Evolutionary conservation across 2,329 filamentous ascomycete species (phyloP).

Genomic region (Sporothrix pseudoabietina): DNA sequence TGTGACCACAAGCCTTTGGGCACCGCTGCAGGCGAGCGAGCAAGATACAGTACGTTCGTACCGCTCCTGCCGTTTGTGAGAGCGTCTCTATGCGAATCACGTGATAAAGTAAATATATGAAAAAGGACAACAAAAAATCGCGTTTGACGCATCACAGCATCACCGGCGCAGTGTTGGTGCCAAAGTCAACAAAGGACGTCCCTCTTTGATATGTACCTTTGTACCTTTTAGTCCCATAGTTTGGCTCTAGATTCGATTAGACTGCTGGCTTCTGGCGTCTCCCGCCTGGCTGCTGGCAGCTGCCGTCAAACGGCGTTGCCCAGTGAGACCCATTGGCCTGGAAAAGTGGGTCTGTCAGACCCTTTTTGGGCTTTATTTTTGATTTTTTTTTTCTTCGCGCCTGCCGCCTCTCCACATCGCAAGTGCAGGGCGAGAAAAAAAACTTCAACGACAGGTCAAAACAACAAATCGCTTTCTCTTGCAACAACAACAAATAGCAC

Average conservation of each 20-base stretch:
- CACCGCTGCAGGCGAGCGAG: conserved; percentile 18
- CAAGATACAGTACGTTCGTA: neutral
- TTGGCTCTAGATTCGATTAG: conserved; percentile 1
- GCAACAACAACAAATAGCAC: conserved; percentile 10
- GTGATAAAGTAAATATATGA: neutral
- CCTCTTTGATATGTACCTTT: neutral
- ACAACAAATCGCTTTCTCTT: neutral
- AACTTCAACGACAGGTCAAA: conserved; percentile 19
- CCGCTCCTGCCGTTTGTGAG: neutral
- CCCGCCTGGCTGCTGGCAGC: conserved; percentile 16
- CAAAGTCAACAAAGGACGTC: neutral
- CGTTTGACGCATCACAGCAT: neutral
- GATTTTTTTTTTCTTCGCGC: neutral
- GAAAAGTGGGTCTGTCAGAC: conserved; percentile 19
- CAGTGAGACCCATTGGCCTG: conserved; percentile 23
- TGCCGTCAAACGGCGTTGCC: conserved; percentile 28
- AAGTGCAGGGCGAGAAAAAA: conserved; percentile 17
- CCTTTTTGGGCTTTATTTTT: conserved; percentile 14
- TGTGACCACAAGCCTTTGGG: neutral
- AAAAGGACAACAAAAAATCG: too few relatives aligned
- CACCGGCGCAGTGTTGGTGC: neutral
- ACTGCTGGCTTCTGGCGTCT: neutral
- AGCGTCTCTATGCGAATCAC: neutral
- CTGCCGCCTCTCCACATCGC: conserved; percentile 19
- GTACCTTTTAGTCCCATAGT: neutral